Conservation (phyloP, 192 early-diverging fungal genomes). For the Backusella macrospora region DNA sequence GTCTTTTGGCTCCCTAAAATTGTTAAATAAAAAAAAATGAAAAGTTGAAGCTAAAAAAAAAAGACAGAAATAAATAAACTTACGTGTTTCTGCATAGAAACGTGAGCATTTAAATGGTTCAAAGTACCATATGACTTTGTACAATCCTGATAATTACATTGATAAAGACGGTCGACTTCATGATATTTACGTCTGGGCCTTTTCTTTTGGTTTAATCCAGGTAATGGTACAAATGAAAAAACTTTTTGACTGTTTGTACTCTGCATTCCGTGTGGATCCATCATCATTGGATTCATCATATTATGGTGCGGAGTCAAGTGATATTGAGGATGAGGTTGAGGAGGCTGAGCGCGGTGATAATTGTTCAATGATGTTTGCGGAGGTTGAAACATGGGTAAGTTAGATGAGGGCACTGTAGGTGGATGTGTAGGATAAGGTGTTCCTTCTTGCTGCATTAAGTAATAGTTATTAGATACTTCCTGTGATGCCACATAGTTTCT, state of each 20-base stretch:
- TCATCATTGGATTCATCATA: constrained; percentile 5
- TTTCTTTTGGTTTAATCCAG: constrained; percentile 58
- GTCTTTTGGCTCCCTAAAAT: constrained; percentile 33
- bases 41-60: background rate
- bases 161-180: constrained; percentile 65
- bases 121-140: constrained; percentile 63
- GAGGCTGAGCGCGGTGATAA: background rate
- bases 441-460: constrained; percentile 10
- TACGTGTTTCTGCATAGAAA: constrained; percentile 62
- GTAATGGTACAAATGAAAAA: constrained; percentile 51
- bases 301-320: background rate
- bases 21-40: background rate
- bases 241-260: constrained; percentile 30
- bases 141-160: constrained; percentile 56
- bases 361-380: background rate
- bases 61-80: constrained; percentile 30
- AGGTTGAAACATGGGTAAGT: background rate
- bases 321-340: background rate
- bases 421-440: background rate
- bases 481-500: constrained; percentile 6
- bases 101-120: constrained; percentile 64
- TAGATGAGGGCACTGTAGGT: background rate
- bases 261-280: background rate
- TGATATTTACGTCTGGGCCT: constrained; percentile 57
- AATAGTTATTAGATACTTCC: background rate